phyloP scores from a whole-genome alignment of 2,329 filamentous ascomycete species.

The Apiospora marii region DNA sequence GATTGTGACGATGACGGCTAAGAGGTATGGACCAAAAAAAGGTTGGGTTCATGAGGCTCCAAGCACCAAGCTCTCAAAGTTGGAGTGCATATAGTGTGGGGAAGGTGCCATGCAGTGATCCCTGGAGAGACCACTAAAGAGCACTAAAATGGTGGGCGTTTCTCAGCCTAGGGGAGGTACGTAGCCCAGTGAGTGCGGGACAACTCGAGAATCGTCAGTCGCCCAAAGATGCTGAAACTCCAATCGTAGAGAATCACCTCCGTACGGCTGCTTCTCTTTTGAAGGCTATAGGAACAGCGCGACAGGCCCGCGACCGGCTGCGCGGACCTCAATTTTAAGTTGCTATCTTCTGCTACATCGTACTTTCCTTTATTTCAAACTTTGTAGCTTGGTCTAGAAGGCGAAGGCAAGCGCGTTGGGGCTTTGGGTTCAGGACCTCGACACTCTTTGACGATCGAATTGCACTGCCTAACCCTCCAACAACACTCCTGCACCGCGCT shows the following conservation, averaged over 20 bases:
- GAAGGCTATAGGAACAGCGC: neutral
- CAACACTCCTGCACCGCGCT: neutral
- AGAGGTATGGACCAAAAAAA: neutral
- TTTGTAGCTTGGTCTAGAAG: slow-evolving; percentile 1
- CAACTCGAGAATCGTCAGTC: neutral
- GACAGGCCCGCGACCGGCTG: slow-evolving; percentile 7
- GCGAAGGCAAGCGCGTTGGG: neutral
- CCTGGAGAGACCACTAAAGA: neutral
- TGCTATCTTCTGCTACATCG: neutral
- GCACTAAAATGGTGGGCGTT: neutral
- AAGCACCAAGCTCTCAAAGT: slow-evolving; percentile 18
- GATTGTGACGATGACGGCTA: neutral
- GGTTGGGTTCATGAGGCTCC: neutral
- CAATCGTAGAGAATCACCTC: neutral
- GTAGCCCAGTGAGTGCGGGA: slow-evolving; percentile 1
- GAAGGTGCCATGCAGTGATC: slow-evolving; percentile 10
- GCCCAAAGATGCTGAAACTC: neutral
- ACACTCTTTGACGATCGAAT: neutral
- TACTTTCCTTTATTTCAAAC: slow-evolving; percentile 1
- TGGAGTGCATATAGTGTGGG: slow-evolving; percentile 16
- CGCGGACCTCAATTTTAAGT: neutral
- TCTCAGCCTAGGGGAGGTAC: neutral
- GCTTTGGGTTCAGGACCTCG: neutral
- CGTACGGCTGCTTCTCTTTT: slow-evolving; percentile 12
- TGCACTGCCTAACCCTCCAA: neutral